Evolutionary conservation across 176 grass and related monocot genomes (phyloP).

Genomic region (Ensete ventricosum): DNA sequence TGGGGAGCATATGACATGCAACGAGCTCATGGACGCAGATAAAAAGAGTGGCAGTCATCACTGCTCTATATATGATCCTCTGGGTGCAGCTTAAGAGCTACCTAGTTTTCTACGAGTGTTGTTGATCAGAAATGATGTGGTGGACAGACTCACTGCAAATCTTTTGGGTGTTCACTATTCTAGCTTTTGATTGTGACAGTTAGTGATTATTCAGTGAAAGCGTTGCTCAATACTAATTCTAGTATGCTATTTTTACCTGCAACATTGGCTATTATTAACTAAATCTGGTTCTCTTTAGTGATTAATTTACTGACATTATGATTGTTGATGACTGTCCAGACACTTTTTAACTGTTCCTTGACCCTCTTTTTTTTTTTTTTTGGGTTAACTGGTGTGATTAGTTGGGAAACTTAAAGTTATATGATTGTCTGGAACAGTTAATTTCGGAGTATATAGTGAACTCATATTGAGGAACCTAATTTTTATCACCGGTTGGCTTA

Average conservation of each 20-base stretch:
- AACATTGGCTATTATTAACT: background rate
- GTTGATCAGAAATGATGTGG: conserved; percentile 1
- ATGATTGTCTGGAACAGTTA: background rate
- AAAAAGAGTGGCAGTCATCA: conserved; percentile 5
- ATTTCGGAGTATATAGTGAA: background rate
- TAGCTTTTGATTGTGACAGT: background rate
- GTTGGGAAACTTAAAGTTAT: background rate
- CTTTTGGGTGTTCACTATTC: background rate
- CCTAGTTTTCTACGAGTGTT: background rate
- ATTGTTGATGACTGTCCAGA: background rate
- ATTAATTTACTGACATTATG: background rate
- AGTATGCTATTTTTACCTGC: background rate
- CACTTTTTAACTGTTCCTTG: background rate
- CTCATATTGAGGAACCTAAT: background rate
- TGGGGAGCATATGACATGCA: conserved; percentile 52
- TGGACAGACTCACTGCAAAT: background rate
- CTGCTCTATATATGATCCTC: background rate
- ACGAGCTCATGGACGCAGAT: conserved; percentile 42
- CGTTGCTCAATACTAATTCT: background rate
- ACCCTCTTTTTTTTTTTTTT: background rate
- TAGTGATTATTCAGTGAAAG: background rate
- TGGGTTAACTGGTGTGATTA: background rate
- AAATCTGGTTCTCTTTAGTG: too few species aligned
- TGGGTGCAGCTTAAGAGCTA: too few species aligned
- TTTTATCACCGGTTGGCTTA: too few species aligned